Conservation (phyloP, 2,329 filamentous ascomycete genomes). For the Exophiala dermatitidis region DNA sequence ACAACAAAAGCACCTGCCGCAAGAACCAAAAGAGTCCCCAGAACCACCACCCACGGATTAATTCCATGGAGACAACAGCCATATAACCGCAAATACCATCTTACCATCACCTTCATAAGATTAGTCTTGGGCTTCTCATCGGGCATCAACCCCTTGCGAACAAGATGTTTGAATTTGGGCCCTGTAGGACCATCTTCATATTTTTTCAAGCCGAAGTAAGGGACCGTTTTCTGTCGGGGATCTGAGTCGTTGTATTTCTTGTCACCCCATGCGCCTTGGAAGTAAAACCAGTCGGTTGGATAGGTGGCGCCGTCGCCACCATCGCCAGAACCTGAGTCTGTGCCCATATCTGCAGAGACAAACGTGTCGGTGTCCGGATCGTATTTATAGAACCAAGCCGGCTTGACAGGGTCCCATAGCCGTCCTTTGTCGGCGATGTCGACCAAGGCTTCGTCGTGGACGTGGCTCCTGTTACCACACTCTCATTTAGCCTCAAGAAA, state of each 20-base stretch:
- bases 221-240: slow-evolving; percentile 62
- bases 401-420: slow-evolving; percentile 77
- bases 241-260: slow-evolving; percentile 79
- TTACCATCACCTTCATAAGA: slow-evolving; percentile 16
- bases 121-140: slow-evolving; percentile 33
- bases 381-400: slow-evolving; percentile 75
- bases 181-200: slow-evolving; percentile 84
- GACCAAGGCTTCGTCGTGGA: slow-evolving; percentile 66
- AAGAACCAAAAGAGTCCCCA: slow-evolving; percentile 3
- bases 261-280: slow-evolving; percentile 83
- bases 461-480: slow-evolving; percentile 46
- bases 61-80: slow-evolving; percentile 17
- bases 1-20: slow-evolving; percentile 1
- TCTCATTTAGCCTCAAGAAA: slow-evolving; percentile 48
- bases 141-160: slow-evolving; percentile 63
- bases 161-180: slow-evolving; percentile 78
- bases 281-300: slow-evolving; percentile 84
- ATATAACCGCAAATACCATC: slow-evolving; percentile 17
- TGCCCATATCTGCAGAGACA: slow-evolving; percentile 52
- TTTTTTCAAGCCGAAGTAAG: slow-evolving; percentile 85
- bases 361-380: slow-evolving; percentile 52
- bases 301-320: slow-evolving; percentile 38
- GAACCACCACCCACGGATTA: slow-evolving; percentile 17
- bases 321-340: too few species aligned
- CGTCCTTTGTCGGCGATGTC: slow-evolving; percentile 59